Base-by-base conservation (phyloP, 1,284 basidiomycete species). In the Rhodotorula glutinis region DNA sequence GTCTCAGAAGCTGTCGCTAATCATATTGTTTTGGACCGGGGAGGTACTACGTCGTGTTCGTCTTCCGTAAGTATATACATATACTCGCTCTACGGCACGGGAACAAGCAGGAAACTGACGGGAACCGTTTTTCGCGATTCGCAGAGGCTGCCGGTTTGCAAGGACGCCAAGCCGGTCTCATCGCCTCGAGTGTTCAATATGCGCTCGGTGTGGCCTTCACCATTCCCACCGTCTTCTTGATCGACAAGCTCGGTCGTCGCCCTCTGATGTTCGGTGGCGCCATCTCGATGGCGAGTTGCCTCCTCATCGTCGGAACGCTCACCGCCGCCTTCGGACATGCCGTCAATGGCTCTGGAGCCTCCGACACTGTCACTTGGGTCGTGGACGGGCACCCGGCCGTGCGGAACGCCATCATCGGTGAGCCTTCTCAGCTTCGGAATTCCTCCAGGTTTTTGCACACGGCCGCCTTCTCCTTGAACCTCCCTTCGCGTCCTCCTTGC, bases 131-230 rank as follows among this genome's bases (percentile, higher is more conserved):
- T 57, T n/a, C 54, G 41, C 13, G 9, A 51, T 30, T 89, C 60
- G 88, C 89, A 81, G 82, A 87, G 73, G 86, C 87, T 62, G 88
- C 88, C 55, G 88, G 88, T 75, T 79, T 90, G 41, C 87, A 86
- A 3, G 88, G 88, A 44, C 82, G 82, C 52, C 85, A 86, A 47
- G 84, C 82, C 19, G 88, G 87, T 75, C 82, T 90, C 58, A 88
- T 89, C 73, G 88, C 88, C n/a, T 84, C 85, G 78, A 85, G 87
- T 4, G 85, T 90, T 10, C 86, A 90, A 82, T 90, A 89, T 41
- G 85, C 89, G n/a, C 83, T 90, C 60, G 88, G 19, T 40, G 47
- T 63, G 21, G 25, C 29, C 14, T 43, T 60, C 13, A 61, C 65
- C 72, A 80, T 89, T 43, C 88, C 88, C 16, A 87, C 88, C 0